These are phyloP conservation scores for Imleria badia DNA, from an alignment of 768 basidiomycete species.

Conservation along the genomic window DNA sequence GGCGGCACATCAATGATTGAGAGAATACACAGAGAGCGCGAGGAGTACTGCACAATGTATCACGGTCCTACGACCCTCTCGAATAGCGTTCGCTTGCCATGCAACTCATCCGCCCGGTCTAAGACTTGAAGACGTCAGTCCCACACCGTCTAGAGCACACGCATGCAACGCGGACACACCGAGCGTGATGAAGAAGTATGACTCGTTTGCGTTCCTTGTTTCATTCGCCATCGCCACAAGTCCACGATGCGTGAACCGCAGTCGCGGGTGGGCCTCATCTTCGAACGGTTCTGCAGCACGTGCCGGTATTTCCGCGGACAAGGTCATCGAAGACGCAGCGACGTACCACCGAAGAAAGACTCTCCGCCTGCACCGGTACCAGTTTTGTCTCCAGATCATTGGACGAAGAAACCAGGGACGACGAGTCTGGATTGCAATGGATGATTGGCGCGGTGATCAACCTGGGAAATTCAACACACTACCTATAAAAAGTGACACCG, in stretches of 20 bases:
- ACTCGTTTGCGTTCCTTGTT: conserved; percentile 84
- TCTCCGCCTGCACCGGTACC: conserved; percentile 92
- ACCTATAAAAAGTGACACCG: conserved; percentile 93
- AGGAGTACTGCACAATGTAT: conserved; percentile 79
- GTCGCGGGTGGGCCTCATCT: conserved; percentile 90
- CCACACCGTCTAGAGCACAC: background rate
- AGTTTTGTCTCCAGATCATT: conserved; percentile 92
- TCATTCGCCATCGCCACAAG: conserved; percentile 93
- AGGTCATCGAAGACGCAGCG: background rate
- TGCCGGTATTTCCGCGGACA: background rate
- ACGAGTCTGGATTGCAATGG: conserved; percentile 47
- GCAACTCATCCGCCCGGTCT: conserved; percentile 91
- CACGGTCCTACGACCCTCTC: conserved; percentile 86
- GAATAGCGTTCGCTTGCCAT: conserved; percentile 93
- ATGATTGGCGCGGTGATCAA: background rate
- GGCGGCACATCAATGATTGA: background rate
- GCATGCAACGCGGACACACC: conserved; percentile 42
- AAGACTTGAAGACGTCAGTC: background rate
- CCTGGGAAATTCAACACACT: conserved; percentile 2
- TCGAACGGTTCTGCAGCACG: conserved; percentile 76
- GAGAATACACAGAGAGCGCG: background rate
- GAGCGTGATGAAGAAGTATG: conserved; percentile 94
- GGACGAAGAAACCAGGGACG: conserved; percentile 89
- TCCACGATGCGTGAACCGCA: conserved; percentile 88
- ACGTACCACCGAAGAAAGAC: conserved; percentile 86